A percentile compares a stretch with the other conserved stretches of the same genome.
These are phyloP conservation scores for Apiotrichum sp. DNA, from an alignment of 1,284 basidiomycete genomes.

Conservation along the genomic window DNA sequence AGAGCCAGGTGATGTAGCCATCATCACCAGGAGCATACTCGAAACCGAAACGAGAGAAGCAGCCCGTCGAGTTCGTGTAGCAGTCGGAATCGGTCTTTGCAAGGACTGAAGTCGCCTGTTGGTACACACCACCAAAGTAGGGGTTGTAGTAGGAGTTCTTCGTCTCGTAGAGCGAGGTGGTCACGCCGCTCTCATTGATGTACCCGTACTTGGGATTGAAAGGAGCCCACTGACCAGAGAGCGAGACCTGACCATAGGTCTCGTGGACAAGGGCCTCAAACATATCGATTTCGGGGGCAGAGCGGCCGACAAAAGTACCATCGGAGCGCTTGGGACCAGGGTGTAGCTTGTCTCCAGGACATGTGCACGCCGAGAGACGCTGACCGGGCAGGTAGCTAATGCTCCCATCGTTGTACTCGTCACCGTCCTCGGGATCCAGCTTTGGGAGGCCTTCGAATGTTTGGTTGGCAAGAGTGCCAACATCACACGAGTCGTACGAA, in stretches of 20 bases:
- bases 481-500: slow-evolving; percentile 51
- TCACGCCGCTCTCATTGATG: slow-evolving; percentile 27
- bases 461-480: slow-evolving; percentile 56
- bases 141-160: slow-evolving; percentile 55
- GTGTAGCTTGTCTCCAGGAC: slow-evolving; percentile 62
- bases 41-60: slow-evolving; percentile 58
- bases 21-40: slow-evolving; percentile 58
- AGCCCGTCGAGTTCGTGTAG: slow-evolving; percentile 47
- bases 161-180: slow-evolving; percentile 45
- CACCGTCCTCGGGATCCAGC: slow-evolving; percentile 24
- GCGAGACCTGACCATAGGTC: slow-evolving; percentile 28
- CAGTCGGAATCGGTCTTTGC: slow-evolving; percentile 46
- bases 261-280: slow-evolving; percentile 58
- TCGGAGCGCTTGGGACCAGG: slow-evolving; percentile 64
- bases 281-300: slow-evolving; percentile 80
- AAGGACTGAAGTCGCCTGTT: slow-evolving; percentile 54
- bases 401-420: slow-evolving; percentile 35
- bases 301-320: slow-evolving; percentile 70
- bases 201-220: slow-evolving; percentile 42
- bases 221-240: slow-evolving; percentile 44
- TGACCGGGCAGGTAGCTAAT: slow-evolving; percentile 68
- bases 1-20: slow-evolving; percentile 76
- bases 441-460: slow-evolving; percentile 40
- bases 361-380: slow-evolving; percentile 72
- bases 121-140: slow-evolving; percentile 55